Evolutionary conservation across 441 rosid species (phyloP).

Genomic region (Lepidium campestre): DNA sequence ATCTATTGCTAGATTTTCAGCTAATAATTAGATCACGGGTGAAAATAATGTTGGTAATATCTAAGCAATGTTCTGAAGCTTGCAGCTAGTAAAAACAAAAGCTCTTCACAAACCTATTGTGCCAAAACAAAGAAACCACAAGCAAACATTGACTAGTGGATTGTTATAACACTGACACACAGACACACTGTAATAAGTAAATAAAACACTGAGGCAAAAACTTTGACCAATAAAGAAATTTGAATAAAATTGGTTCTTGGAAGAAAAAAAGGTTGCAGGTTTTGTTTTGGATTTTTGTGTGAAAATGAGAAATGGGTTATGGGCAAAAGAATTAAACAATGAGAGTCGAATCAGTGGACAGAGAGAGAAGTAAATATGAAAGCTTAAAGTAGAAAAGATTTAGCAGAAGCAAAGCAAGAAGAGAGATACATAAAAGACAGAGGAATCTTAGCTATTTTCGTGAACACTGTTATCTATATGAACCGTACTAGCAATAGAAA

Average conservation of each 20-base stretch:
- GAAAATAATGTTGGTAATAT: conserved; percentile 29
- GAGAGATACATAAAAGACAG: conserved; percentile 16
- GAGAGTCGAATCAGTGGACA: conserved; percentile 6
- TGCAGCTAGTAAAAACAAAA: conserved; percentile 21
- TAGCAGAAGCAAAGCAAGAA: conserved; percentile 16
- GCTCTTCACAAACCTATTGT: conserved; percentile 16
- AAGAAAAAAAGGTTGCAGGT: not conserved
- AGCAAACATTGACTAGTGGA: conserved; percentile 17
- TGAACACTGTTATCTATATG: conserved; percentile 29
- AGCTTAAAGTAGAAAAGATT: conserved; percentile 29
- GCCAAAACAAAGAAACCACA: conserved; percentile 25
- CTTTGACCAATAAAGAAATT: conserved; percentile 28
- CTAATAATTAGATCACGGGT: conserved; percentile 53
- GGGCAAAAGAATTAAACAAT: conserved; percentile 19
- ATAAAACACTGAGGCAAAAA: conserved; percentile 33
- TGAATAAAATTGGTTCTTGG: not conserved
- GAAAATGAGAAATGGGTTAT: not conserved
- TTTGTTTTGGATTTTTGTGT: conserved; percentile 2
- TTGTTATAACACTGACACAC: conserved; percentile 31
- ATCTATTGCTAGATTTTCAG: conserved; percentile 17
- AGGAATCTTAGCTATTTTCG: conserved; percentile 41
- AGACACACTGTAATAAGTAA: conserved; percentile 24
- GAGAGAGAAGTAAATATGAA: conserved; percentile 19
- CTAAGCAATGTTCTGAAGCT: conserved; percentile 23
- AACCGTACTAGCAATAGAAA: conserved; percentile 23